Base-by-base conservation (phyloP, 192 early-diverging fungal genomes). In the Ambispora gerdemannii region DNA sequence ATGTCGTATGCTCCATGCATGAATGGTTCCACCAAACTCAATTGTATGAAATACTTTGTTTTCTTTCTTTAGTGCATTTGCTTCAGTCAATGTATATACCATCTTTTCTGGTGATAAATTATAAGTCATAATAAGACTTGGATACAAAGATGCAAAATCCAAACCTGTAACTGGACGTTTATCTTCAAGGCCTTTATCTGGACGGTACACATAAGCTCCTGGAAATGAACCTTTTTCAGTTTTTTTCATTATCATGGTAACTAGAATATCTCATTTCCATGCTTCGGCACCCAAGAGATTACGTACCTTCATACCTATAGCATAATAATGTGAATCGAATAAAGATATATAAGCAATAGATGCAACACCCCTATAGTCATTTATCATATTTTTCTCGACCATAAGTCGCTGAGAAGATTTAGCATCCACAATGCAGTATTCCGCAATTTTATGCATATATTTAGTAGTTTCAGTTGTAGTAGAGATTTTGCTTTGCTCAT, bases 51-150 rank as follows among this genome's bases (percentile, higher is more conserved):
- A 43, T 43, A 27, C n/a, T 43, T 47, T 64, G 7, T 49, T 22
- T 27, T 27, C 43, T n/a, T 43, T 64, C 13, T 31, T 3, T 50
- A 25, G 27, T 64, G 27, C 38, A 27, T 34, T 47, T 24, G 38
- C 63, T 25, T 38, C 8, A 10, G 35, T 27, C 2, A n/a, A 43
- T 11, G 43, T 25, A 47, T 13, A 64, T 24, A 64, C 27, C 15
- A 64, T 64, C 28, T 65, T 65, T n/a, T 65, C 38, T 1, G 63
- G 43, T n/a, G 43, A 65, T 43, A 65, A 27, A 33, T 65, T 65
- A 7, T 65, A 65, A 1, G 47, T 49, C 63, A 65, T 65, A 4
- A 65, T 65, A 49, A 65, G 36, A 25, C 63, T 65, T 25, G 63
- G 63, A 49, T 65, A 65, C 28, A 65, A n/a, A 13, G 43, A 65